Evolutionary conservation across 2,329 filamentous ascomycete genomes (phyloP), one percentile per base, ranked within the genome.

Genomic region (Fusarium agapanthi): DNA sequence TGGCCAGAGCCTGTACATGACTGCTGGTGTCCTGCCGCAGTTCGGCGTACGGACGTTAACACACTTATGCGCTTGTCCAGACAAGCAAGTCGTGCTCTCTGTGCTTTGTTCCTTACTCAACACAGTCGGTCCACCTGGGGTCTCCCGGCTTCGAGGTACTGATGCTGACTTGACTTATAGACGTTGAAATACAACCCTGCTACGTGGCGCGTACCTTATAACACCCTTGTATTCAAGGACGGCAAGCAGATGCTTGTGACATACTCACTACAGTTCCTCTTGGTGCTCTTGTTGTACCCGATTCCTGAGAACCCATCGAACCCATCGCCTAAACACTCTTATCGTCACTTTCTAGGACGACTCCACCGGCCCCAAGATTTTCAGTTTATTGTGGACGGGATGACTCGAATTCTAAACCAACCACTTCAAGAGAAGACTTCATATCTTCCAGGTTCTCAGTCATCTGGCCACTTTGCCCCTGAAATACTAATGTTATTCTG

Each of bases 401-500:
- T 98, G 92, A 95, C 92, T 2, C 90, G 95, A 76, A 93, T 98
- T 53, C 85, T 99, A 56, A 96, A 97, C 76, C 95, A 98, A 76
- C 95, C 95, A 30, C 90, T 98, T 70, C 94, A 97, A 83, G 92
- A 94, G 47, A 97, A 94, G 65, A 89, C 90, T 16, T 95, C 95
- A 2, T 98, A 97, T 80, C 89, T 98, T 5, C 95, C 95, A 1
- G 94, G 95, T 9, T 92, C 92, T 43, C 94, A 97, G 77, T 89
- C 92, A 53, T 89, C 92, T 0, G 86, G 94, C 58, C 94, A 93
- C 78, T 97, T 95, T 87, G 94, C 95, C 1, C 95, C 96, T 4
- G 96, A 99, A 82, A 97, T 97, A 85, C 91, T 98, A 61, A 96
- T 98, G 88, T 87, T 99, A 5, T 98, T 98, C 79, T 99, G 96